phyloP scores from a whole-genome alignment of 176 grass and related monocot species.

The Microstegium vimineum region DNA sequence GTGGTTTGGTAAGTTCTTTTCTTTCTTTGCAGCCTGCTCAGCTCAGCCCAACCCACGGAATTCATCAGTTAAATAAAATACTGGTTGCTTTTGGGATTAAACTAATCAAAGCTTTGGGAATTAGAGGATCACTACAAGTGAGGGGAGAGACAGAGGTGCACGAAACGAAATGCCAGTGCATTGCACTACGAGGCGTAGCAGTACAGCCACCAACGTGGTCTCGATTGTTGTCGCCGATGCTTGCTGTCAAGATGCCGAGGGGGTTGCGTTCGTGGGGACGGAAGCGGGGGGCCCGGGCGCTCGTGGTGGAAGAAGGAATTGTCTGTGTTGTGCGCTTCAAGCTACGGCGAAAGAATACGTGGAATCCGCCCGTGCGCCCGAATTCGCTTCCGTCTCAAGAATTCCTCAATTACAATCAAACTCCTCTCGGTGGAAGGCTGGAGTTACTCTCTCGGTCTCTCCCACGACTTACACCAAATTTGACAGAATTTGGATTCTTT shows the following conservation, averaged over 20 bases:
- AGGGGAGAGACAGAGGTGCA: conserved; percentile 8
- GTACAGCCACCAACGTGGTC: background rate
- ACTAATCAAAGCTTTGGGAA: background rate
- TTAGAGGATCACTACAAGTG: conserved; percentile 3
- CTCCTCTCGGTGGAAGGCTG: background rate
- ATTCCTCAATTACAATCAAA: background rate
- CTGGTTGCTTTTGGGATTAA: background rate
- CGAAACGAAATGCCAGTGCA: conserved; percentile 27
- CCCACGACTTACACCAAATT: background rate
- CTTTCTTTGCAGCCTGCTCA: background rate
- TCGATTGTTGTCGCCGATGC: conserved; percentile 3
- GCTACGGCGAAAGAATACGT: conserved; percentile 27
- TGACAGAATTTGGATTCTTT: background rate
- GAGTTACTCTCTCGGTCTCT: background rate
- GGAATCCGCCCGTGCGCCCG: conserved; percentile 23
- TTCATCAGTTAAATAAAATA: conserved; percentile 25
- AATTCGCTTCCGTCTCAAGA: conserved; percentile 13
- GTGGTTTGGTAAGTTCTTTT: conserved; percentile 10
- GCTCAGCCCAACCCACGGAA: background rate
- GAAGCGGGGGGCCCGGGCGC: background rate
- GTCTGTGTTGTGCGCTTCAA: conserved; percentile 40
- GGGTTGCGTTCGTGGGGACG: conserved; percentile 33
- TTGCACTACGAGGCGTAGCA: background rate
- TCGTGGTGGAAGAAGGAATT: conserved; percentile 17
- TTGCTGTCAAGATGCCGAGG: conserved; percentile 12